Evolutionary conservation across 768 basidiomycete species (phyloP).

Genomic region (Asterophora parasitica): DNA sequence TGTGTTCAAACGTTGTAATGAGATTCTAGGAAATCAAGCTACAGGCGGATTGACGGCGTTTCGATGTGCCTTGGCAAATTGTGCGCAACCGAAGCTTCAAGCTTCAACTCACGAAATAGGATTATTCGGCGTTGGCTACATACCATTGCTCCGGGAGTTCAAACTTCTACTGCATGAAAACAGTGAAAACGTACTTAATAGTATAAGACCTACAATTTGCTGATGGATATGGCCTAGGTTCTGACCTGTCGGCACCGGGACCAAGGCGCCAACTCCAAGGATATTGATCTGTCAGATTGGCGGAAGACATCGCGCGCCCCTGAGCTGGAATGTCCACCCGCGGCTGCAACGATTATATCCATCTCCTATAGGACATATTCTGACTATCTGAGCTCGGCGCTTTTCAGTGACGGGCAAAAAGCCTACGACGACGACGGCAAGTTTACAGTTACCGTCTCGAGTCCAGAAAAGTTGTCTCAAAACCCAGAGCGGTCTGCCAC

Average conservation of each 20-base stretch:
- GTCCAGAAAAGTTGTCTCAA: too few relatives aligned
- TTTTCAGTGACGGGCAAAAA: neutral
- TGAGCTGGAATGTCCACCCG: neutral
- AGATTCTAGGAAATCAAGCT: slow-evolving; percentile 5
- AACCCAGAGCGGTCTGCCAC: neutral
- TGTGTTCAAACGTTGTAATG: neutral
- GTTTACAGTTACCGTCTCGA: neutral
- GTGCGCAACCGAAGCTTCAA: too few relatives aligned
- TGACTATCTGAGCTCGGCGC: neutral
- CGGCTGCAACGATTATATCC: neutral
- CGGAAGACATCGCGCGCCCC: neutral
- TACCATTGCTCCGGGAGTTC: too few relatives aligned
- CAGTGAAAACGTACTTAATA: too few relatives aligned
- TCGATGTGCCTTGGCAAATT: neutral
- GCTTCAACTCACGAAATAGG: neutral
- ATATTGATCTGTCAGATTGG: neutral
- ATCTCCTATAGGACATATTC: slow-evolving; percentile 1
- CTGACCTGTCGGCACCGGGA: neutral
- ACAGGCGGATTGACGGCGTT: neutral
- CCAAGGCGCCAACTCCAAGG: neutral
- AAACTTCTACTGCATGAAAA: too few relatives aligned
- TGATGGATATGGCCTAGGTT: neutral
- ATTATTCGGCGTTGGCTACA: neutral
- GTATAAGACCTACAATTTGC: neutral
- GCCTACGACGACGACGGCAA: neutral